Conservation (phyloP, 495 filamentous ascomycete genomes). For the Lichenothelia convexa region DNA sequence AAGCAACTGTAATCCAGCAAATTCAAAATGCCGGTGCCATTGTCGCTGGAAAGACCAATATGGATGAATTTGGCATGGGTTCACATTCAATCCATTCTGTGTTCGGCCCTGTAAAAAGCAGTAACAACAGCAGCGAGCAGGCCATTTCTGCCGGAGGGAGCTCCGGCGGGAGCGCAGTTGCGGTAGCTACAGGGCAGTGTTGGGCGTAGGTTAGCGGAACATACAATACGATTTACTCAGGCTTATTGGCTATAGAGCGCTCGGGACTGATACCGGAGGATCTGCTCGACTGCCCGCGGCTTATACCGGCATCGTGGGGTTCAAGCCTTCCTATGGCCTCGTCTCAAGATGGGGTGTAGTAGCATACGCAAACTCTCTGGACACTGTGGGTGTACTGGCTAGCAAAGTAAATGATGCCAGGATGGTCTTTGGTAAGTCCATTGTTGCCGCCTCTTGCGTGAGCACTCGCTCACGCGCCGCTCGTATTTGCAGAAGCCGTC, state of each 20-base stretch:
- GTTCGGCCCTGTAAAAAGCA: constrained; percentile 47
- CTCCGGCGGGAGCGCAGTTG: constrained; percentile 84
- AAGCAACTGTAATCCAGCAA: constrained; percentile 60
- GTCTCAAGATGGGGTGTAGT: constrained; percentile 79
- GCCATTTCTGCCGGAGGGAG: constrained; percentile 64
- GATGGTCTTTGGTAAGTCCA: constrained; percentile 41
- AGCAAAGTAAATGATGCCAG: constrained; percentile 28
- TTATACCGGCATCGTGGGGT: constrained; percentile 73
- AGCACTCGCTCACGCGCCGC: too few species aligned
- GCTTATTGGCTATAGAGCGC: too few species aligned
- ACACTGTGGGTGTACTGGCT: constrained; percentile 76
- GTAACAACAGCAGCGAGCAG: constrained; percentile 5
- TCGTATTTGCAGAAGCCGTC: too few species aligned
- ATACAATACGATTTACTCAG: constrained; percentile 5
- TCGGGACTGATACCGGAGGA: constrained; percentile 91
- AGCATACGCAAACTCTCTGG: constrained; percentile 86
- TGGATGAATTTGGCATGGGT: constrained; percentile 98
- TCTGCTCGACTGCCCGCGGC: constrained; percentile 84
- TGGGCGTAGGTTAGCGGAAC: too few species aligned
- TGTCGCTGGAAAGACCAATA: constrained; percentile 66
- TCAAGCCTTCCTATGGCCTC: constrained; percentile 81
- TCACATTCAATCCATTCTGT: constrained; percentile 64
- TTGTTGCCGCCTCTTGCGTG: too few species aligned
- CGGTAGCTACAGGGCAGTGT: constrained; percentile 53
- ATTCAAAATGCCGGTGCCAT: constrained; percentile 46